Percentiles rank a stretch among this genome's conserved stretches.
phyloP scores from a whole-genome alignment of 441 rosid genomes.

The Euphorbia corollata region DNA sequence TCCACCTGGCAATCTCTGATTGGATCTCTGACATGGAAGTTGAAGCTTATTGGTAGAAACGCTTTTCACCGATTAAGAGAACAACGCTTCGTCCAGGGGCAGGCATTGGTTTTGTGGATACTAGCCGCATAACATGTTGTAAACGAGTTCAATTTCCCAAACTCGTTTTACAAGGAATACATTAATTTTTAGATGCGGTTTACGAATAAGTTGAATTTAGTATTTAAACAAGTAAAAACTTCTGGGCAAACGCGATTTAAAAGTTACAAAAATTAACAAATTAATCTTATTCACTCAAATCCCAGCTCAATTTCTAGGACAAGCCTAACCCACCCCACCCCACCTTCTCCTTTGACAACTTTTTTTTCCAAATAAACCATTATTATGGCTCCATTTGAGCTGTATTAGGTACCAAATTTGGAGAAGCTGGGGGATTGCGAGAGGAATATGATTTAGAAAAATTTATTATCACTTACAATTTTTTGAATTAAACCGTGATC shows the following conservation, averaged over 20 bases:
- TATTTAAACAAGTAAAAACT: too few relatives aligned
- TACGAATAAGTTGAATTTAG: too few relatives aligned
- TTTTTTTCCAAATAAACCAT: background rate
- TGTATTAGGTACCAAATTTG: background rate
- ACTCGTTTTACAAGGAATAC: too few relatives aligned
- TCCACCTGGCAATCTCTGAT: conserved; percentile 15
- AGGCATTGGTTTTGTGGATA: conserved; percentile 23
- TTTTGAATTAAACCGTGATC: too few relatives aligned
- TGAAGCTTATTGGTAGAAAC: conserved; percentile 13
- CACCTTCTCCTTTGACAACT: background rate
- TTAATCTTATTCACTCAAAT: too few relatives aligned
- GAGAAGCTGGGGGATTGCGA: background rate
- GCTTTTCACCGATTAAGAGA: background rate
- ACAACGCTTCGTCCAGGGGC: background rate
- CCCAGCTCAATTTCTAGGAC: too few relatives aligned
- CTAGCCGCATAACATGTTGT: background rate
- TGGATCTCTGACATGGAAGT: conserved; percentile 23
- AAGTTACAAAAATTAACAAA: too few relatives aligned
- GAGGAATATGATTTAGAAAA: background rate
- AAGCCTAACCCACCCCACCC: conserved; percentile 20
- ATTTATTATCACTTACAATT: background rate
- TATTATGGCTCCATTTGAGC: background rate
- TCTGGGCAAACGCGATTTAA: too few relatives aligned
- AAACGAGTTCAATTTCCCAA: too few relatives aligned
- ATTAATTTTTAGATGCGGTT: too few relatives aligned